Evolutionary conservation across 495 filamentous ascomycete genomes (phyloP).

Genomic region (Pseudevernia furfuracea): DNA sequence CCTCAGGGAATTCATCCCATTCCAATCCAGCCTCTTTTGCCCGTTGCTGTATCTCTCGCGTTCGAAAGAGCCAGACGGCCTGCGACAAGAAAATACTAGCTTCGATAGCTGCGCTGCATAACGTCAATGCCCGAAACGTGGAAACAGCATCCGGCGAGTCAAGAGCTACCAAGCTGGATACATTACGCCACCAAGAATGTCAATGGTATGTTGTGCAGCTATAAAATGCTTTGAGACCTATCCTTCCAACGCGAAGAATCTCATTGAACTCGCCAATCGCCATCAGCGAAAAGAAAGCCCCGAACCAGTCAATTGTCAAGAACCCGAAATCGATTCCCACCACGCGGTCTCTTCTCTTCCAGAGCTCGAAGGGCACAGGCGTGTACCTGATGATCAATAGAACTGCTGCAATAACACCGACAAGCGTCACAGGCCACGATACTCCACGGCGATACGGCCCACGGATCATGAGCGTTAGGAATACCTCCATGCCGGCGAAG

Average conservation of each 20-base stretch:
- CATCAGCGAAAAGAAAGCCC: conserved; percentile 68
- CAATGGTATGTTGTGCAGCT: conserved; percentile 63
- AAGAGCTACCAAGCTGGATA: conserved; percentile 58
- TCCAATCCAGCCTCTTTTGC: conserved; percentile 51
- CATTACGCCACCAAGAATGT: conserved; percentile 58
- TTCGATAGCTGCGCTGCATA: conserved; percentile 46
- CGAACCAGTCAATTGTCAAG: conserved; percentile 58
- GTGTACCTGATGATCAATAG: conserved; percentile 53
- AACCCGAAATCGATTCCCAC: conserved; percentile 63
- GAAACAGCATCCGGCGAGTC: not conserved
- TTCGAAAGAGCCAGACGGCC: conserved; percentile 57
- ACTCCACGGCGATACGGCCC: conserved; percentile 46
- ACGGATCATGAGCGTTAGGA: conserved; percentile 55
- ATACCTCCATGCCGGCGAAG: conserved; percentile 53
- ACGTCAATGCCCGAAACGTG: not conserved
- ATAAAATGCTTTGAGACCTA: not conserved
- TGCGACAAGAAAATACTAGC: conserved; percentile 61
- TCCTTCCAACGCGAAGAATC: too few relatives aligned
- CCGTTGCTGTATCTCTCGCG: conserved; percentile 48
- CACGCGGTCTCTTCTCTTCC: conserved; percentile 60
- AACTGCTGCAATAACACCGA: conserved; percentile 54
- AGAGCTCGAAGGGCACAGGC: conserved; percentile 63
- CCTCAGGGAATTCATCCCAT: conserved; percentile 53
- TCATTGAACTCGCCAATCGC: conserved; percentile 49
- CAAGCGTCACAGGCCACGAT: conserved; percentile 49